Base-by-base conservation (phyloP, 176 grass and related monocot species). In the Triticum timopheevii region DNA sequence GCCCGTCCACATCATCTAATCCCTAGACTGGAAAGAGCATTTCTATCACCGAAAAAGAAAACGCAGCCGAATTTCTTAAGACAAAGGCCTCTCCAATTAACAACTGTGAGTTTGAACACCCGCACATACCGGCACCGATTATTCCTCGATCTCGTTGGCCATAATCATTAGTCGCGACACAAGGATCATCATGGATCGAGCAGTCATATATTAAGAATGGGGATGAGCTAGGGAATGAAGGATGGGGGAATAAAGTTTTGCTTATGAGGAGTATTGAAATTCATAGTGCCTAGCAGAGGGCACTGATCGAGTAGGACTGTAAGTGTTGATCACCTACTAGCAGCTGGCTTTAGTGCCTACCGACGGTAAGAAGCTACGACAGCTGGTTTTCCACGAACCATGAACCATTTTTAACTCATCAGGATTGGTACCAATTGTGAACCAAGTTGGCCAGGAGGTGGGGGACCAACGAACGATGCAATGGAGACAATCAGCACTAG, bases 251-350 rank as follows among this genome's bases (percentile, higher is more conserved):
- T 90, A 90, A 78, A 90, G 74, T 42, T 49, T 65, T 27, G 65
- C 3, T 82, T 65, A 63, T 23, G 12, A 42, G 30, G 79, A 83
- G 38, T 83, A 79, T 73, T 90, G 84, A 78, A 86, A 73, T 79
- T 33, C 84, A 11, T 71, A 25, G 73, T 79, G 56, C 66, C 58
- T 67, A 65, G 23, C 58, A 65, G 78, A 31, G 58, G 79, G 39
- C 54, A 56, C 78, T 74, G 10, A 39, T 39, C 36, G 16, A 25
- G 44, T 10, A 90, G 56, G 66, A 40, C 69, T 77, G 83, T 65
- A 78, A 73, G 64, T 50, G 66, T 80, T 64, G 38, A 86, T 90
- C 65, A 69, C 73, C 40, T 45, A 83, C 45, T 49, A 49, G 45
- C 4, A 49, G 45, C 45, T 49, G 45, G 45, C 62, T 87, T 84